Conservation (phyloP, 2,329 filamentous ascomycete genomes). For the Hymenoscyphus fraxineus region DNA sequence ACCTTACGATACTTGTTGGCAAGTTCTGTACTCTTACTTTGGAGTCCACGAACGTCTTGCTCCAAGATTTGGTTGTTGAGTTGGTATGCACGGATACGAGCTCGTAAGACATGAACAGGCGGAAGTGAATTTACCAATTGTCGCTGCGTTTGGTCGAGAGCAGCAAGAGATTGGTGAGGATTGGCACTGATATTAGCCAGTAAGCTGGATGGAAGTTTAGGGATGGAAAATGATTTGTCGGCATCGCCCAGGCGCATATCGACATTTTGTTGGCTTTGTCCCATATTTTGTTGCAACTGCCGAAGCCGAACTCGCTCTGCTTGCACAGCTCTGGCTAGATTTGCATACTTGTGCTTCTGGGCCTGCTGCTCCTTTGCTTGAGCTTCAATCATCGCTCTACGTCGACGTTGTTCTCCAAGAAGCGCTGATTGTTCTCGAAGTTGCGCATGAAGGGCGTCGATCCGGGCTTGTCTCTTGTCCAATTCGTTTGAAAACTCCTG, state of each 20-base stretch:
- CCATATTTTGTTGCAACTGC: constrained; percentile 45
- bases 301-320: constrained; percentile 59
- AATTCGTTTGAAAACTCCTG: constrained; percentile 77
- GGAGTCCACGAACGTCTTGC: constrained; percentile 65
- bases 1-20: constrained; percentile 86
- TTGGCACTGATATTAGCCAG: constrained; percentile 27
- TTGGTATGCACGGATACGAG: constrained; percentile 67
- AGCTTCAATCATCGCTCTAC: constrained; percentile 66
- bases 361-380: constrained; percentile 60
- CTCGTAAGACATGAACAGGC: constrained; percentile 56
- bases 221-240: constrained; percentile 31
- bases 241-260: constrained; percentile 43
- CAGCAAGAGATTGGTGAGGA: constrained; percentile 39
- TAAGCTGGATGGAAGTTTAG: constrained; percentile 26
- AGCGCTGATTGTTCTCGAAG: constrained; percentile 77
- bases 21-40: constrained; percentile 75
- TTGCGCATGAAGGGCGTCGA: constrained; percentile 76
- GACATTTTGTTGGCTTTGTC: constrained; percentile 49
- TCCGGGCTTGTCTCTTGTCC: constrained; percentile 74
- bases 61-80: constrained; percentile 64
- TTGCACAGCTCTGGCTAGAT: constrained; percentile 70
- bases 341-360: constrained; percentile 68
- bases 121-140: constrained; percentile 48
- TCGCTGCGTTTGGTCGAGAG: constrained; percentile 40
- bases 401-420: constrained; percentile 72